Conservation (phyloP, 2,329 filamentous ascomycete species). For the Apiospora phragmitis region DNA sequence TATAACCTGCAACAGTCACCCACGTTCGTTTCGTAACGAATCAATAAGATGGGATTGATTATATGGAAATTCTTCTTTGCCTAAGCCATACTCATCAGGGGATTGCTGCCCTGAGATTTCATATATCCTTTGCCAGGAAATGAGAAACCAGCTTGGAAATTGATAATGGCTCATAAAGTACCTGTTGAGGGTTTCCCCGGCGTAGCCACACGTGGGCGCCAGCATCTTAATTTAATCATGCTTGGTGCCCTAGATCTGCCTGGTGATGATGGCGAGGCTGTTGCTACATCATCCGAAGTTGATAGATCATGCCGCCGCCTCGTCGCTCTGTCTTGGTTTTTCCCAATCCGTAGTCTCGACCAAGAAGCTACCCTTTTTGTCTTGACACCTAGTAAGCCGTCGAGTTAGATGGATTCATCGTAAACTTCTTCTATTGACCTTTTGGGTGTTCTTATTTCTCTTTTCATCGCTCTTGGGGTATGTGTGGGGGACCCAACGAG, state of each 20-base stretch:
- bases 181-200: not conserved
- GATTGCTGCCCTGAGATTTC: not conserved
- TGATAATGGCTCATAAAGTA: not conserved
- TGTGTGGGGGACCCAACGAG: not conserved
- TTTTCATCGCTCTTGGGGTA: not conserved
- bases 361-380: slow-evolving; percentile 57
- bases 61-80: not conserved
- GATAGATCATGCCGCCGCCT: not conserved
- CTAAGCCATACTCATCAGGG: too few relatives aligned
- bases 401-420: not conserved
- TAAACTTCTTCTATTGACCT: not conserved
- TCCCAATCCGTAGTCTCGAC: slow-evolving; percentile 68
- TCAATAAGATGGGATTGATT: not conserved
- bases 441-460: not conserved
- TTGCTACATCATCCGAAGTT: not conserved
- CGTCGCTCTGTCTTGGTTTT: slow-evolving; percentile 24
- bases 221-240: not conserved
- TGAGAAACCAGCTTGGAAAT: not conserved
- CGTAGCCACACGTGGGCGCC: not conserved
- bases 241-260: too few relatives aligned
- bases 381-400: slow-evolving; percentile 50
- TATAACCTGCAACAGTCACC: not conserved
- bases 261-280: not conserved
- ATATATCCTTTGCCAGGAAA: not conserved
- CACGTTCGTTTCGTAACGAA: not conserved